Evolutionary conservation across 139 green algal genomes (phyloP).

Genomic region (Haematococcus lacustris): DNA sequence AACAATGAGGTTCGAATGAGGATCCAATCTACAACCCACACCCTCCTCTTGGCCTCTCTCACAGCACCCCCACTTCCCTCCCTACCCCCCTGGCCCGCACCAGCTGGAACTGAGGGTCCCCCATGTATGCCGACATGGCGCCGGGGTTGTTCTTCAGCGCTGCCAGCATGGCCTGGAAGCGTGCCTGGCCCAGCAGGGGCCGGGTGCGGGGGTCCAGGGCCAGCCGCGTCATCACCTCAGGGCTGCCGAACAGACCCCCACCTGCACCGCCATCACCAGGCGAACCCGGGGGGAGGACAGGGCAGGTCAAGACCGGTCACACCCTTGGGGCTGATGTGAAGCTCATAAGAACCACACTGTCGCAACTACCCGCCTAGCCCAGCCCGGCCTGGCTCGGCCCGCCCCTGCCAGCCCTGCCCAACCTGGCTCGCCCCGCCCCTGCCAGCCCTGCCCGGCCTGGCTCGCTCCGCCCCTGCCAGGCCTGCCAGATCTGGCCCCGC

Average conservation of each 20-base stretch:
- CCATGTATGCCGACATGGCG: conserved; percentile 56
- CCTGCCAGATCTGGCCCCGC: too few relatives aligned
- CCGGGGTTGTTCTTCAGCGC: conserved; percentile 69
- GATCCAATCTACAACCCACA: background rate
- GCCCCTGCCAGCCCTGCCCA: too few relatives aligned
- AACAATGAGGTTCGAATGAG: too few relatives aligned
- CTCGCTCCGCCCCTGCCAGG: too few relatives aligned
- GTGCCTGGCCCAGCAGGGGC: conserved; percentile 69
- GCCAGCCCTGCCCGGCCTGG: too few relatives aligned
- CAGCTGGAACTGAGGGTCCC: conserved; percentile 61
- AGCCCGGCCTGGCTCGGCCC: too few relatives aligned
- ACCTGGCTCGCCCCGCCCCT: too few relatives aligned
- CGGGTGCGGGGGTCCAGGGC: conserved; percentile 72
- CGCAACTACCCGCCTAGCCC: too few relatives aligned
- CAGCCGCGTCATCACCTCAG: conserved; percentile 66
- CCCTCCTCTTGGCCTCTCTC: background rate
- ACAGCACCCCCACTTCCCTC: conserved; percentile 10
- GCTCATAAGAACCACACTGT: too few relatives aligned
- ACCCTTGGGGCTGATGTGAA: too few relatives aligned
- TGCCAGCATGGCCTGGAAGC: conserved; percentile 84
- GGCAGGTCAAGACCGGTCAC: too few relatives aligned
- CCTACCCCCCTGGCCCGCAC: conserved; percentile 21
- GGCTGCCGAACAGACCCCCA: background rate
- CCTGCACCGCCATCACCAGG: background rate
- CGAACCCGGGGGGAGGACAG: background rate